Conservation (phyloP, 2,329 filamentous ascomycete species). For the Xylariaceae sp. region DNA sequence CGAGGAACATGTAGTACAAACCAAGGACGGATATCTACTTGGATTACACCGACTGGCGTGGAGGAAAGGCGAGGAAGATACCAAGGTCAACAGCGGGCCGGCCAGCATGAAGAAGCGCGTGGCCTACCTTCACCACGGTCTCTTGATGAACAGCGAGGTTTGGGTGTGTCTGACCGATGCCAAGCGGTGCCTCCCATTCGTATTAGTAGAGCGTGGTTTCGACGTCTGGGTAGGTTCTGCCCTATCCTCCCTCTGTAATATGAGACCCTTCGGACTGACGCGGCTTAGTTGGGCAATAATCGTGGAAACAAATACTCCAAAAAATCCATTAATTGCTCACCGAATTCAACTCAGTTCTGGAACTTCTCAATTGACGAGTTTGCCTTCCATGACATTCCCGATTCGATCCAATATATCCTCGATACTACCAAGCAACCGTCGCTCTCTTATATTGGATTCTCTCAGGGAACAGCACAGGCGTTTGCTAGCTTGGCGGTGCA, state of each 20-base stretch:
- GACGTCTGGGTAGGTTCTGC: constrained; percentile 82
- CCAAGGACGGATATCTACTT: constrained; percentile 89
- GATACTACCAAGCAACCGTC: constrained; percentile 81
- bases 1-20: constrained; percentile 96
- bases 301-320: constrained; percentile 99
- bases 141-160: constrained; percentile 98
- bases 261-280: constrained; percentile 32
- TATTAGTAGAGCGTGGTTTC: constrained; percentile 86
- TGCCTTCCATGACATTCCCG: constrained; percentile 94
- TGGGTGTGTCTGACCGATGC: constrained; percentile 94
- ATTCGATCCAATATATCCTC: constrained; percentile 91
- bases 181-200: constrained; percentile 85
- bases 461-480: constrained; percentile 94
- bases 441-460: constrained; percentile 95
- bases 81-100: constrained; percentile 74
- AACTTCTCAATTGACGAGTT: constrained; percentile 99
- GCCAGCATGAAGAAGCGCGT: constrained; percentile 79
- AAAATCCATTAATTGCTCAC: constrained; percentile 80
- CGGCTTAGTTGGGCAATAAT: constrained; percentile 83
- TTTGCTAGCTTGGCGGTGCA: constrained; percentile 94
- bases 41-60: constrained; percentile 88
- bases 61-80: constrained; percentile 80
- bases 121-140: constrained; percentile 91
- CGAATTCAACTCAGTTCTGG: constrained; percentile 83
- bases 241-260: neutral